phyloP scores from a whole-genome alignment of 805 yeast genomes.

The Kodamaea jinghongensis region DNA sequence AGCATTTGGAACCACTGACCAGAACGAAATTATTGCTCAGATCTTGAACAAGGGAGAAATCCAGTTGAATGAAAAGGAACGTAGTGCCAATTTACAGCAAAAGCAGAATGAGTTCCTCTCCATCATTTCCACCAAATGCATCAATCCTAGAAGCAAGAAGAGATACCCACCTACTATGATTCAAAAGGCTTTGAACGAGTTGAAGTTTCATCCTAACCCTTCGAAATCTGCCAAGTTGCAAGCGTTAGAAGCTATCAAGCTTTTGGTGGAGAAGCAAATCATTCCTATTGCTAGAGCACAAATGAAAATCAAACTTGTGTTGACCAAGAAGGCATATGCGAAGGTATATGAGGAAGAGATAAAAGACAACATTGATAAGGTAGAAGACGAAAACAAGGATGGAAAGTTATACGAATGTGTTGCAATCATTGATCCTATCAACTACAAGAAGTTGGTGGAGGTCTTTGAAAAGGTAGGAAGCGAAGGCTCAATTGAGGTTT shows the following conservation, averaged over 20 bases:
- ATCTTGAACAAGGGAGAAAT: slow-evolving; percentile 90
- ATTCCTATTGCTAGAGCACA: slow-evolving; percentile 93
- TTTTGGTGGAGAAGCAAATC: slow-evolving; percentile 71
- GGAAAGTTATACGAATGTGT: slow-evolving; percentile 42
- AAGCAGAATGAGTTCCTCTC: slow-evolving; percentile 79
- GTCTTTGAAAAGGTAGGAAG: slow-evolving; percentile 48
- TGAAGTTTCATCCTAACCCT: slow-evolving; percentile 76
- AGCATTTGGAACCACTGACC: slow-evolving; percentile 73
- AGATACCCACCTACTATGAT: slow-evolving; percentile 95
- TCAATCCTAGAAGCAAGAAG: slow-evolving; percentile 84
- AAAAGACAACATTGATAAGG: slow-evolving; percentile 31
- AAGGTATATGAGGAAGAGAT: slow-evolving; percentile 32
- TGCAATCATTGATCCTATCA: slow-evolving; percentile 83
- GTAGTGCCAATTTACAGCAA: slow-evolving; percentile 70
- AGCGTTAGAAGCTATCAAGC: slow-evolving; percentile 86
- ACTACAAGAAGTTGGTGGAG: slow-evolving; percentile 68
- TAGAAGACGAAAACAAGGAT: slow-evolving; percentile 42
- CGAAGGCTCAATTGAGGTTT: slow-evolving; percentile 73
- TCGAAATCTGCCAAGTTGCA: slow-evolving; percentile 78
- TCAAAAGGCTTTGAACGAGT: slow-evolving; percentile 74
- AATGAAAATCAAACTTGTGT: slow-evolving; percentile 76
- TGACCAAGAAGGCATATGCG: slow-evolving; percentile 53
- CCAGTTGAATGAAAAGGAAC: slow-evolving; percentile 90
- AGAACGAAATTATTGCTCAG: slow-evolving; percentile 72
- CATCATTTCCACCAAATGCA: slow-evolving; percentile 83